A percentile compares a stretch with the other conserved stretches of the same genome.
These are phyloP conservation scores for Colletotrichum musicola DNA, from an alignment of 2,329 filamentous ascomycete genomes.

Conservation along the genomic window DNA sequence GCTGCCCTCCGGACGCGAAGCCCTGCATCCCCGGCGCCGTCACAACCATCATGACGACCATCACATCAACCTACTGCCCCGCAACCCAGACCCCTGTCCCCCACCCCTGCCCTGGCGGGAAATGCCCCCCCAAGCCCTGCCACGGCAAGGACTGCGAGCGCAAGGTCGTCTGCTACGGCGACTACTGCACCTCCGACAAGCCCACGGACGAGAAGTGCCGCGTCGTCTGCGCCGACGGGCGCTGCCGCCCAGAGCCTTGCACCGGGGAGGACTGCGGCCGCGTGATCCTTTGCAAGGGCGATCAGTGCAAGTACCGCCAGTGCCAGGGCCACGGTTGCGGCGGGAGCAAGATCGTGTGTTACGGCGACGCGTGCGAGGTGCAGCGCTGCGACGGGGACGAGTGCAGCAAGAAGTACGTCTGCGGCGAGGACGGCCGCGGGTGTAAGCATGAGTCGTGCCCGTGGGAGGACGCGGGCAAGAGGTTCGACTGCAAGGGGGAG, in stretches of 20 bases:
- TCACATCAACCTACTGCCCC: conserved; percentile 32
- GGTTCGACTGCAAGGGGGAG: conserved; percentile 51
- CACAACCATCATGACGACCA: conserved; percentile 11
- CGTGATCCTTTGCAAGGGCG: conserved; percentile 25
- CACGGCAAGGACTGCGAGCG: conserved; percentile 19
- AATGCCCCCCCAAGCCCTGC: conserved; percentile 34
- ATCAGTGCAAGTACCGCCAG: conserved; percentile 11
- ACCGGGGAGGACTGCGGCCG: conserved; percentile 35
- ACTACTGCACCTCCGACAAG: conserved; percentile 49
- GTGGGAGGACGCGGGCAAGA: conserved; percentile 43
- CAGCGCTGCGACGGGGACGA: conserved; percentile 48
- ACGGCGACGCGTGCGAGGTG: conserved; percentile 42
- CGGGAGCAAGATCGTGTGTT: conserved; percentile 25
- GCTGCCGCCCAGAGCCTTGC: conserved; percentile 37
- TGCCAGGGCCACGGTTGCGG: conserved; percentile 33
- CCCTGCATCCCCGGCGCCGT: conserved; percentile 20
- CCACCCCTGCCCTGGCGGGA: conserved; percentile 4
- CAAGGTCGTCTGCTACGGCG: conserved; percentile 34
- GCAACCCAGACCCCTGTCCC: conserved; percentile 6
- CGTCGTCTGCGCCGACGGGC: conserved; percentile 42
- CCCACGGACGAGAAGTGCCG: conserved; percentile 48
- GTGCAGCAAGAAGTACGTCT: conserved; percentile 44
- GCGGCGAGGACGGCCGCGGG: conserved; percentile 41
- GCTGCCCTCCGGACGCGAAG: conserved; percentile 4
- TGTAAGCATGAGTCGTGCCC: conserved; percentile 44